Evolutionary conservation across 1,284 basidiomycete genomes (phyloP), one percentile per base, ranked within the genome.

Genomic region (Cutaneotrichosporon sp.): DNA sequence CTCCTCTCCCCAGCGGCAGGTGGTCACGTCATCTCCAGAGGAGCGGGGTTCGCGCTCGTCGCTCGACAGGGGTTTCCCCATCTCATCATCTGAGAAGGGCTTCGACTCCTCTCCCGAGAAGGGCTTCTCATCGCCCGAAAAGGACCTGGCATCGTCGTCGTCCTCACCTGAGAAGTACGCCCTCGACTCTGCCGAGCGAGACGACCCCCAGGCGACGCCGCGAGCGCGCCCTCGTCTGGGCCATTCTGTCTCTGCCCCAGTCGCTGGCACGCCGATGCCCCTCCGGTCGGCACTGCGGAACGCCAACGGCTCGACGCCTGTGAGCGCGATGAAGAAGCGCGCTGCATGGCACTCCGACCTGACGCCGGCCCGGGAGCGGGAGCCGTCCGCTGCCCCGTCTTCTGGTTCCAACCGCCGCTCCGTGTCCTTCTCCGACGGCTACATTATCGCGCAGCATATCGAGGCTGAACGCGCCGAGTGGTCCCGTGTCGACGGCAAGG

Each of bases 401-500:
- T 69, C 63, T 29, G 62, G 62, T 33, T 72, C 70, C 46, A 63
- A 62, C 5, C 84, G 87, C 64, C 86, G 93, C 33, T 94, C 91
- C 49, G 94, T 97, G 56, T 94, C 91, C 76, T 97, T 97, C 80
- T 95, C 92, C 20, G 94, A 97, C 73, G 92, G 93, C 5, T 89
- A 88, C 72, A 55, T 66, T 8, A 60, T 61, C 24, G 54, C 60
- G 10, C 50, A 61, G 50, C 50, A 53, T 14, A 52, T 61, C 20
- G 46, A 60, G 34, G 43, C 59, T 36, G 55, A 34, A 31, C 49
- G 51, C 10, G 34, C 42, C 45, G 25, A 61, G 60, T 74, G 56
- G 65, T 64, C 73, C n/a, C 74, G 69, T n/a, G 18, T n/a, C 31
- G 51, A 59, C 1, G 56, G 58, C 18, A 16, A 43, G 51, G 47